Conservation (phyloP, 345 rosid genomes). For the Eucalyptus leucophloia region DNA sequence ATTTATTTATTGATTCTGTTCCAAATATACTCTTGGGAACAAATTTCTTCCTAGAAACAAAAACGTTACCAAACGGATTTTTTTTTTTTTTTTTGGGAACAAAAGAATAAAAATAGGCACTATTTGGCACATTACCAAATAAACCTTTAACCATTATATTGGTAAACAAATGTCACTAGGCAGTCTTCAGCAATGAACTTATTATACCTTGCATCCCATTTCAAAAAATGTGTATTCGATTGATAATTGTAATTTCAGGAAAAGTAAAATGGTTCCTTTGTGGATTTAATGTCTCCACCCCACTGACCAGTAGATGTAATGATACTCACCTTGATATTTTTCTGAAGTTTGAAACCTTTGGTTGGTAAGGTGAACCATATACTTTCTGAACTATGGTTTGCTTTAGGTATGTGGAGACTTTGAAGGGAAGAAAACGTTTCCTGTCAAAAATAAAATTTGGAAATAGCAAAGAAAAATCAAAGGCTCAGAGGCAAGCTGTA, state of each 20-base stretch:
- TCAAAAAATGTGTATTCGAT: neutral
- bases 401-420: constrained; percentile 77
- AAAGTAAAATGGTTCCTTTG: neutral
- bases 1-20: too few species aligned
- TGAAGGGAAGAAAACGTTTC: constrained; percentile 89
- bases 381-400: neutral
- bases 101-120: too few species aligned
- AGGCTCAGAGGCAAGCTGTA: constrained; percentile 97
- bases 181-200: neutral
- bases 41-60: too few species aligned
- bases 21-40: too few species aligned
- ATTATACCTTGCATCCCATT: neutral
- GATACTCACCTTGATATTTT: neutral
- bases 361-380: neutral
- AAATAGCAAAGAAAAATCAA: constrained; percentile 62
- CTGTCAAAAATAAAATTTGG: constrained; percentile 90
- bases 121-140: too few species aligned
- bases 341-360: neutral
- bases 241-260: neutral
- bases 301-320: neutral
- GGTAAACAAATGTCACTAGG: neutral
- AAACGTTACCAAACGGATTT: too few species aligned
- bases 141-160: neutral
- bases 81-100: too few species aligned
- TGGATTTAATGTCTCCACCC: neutral